A percentile compares a stretch with the other conserved stretches of the same genome.
Conservation (phyloP, 2,329 filamentous ascomycete species). For the Pyricularia sp. region DNA sequence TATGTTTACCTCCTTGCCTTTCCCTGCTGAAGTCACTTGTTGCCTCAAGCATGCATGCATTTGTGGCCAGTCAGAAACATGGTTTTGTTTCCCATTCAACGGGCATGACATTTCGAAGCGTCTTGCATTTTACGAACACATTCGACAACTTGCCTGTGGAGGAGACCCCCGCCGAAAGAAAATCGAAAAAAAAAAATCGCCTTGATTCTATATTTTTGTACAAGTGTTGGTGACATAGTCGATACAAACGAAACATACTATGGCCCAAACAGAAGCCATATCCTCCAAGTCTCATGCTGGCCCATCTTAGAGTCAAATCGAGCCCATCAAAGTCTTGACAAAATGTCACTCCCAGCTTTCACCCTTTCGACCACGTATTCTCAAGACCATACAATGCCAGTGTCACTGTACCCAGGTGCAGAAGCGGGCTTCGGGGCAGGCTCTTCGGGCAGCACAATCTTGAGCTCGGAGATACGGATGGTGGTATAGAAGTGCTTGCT, state of each 20-base stretch:
- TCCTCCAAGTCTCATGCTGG: not conserved
- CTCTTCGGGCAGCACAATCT: slow-evolving; percentile 28
- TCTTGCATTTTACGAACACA: not conserved
- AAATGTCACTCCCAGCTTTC: not conserved
- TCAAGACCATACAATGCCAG: not conserved
- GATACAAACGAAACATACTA: not conserved
- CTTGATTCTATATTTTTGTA: slow-evolving; percentile 14
- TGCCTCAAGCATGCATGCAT: not conserved
- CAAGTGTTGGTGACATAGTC: not conserved
- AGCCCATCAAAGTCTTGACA: not conserved
- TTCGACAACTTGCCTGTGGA: not conserved
- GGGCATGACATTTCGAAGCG: not conserved
- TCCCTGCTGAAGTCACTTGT: not conserved
- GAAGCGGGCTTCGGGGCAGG: not conserved
- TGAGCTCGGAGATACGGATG: slow-evolving; percentile 70
- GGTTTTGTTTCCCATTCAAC: not conserved
- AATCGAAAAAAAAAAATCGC: not conserved
- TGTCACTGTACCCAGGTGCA: not conserved
- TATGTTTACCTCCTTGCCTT: not conserved
- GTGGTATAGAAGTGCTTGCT: slow-evolving; percentile 91
- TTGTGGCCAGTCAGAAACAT: not conserved
- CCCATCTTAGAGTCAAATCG: not conserved
- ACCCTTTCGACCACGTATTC: not conserved
- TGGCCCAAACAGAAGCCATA: not conserved
- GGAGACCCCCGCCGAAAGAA: not conserved